phyloP scores from a whole-genome alignment of 768 basidiomycete species.

The Termitomyces sp. region DNA sequence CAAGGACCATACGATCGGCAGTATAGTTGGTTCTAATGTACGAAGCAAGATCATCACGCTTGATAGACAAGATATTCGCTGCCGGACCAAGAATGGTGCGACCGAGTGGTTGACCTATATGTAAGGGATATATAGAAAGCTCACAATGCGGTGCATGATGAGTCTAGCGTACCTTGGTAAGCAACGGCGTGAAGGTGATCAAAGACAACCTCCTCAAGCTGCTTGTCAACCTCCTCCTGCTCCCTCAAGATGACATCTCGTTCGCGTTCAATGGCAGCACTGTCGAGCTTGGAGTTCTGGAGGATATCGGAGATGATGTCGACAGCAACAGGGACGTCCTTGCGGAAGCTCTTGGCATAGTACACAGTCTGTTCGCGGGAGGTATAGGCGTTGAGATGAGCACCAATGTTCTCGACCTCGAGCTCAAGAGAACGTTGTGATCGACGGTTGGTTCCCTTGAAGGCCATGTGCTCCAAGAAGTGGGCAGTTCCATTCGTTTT shows the following conservation, averaged over 20 bases:
- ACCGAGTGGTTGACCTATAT: slow-evolving; percentile 89
- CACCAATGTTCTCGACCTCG: slow-evolving; percentile 96
- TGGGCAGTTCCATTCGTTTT: slow-evolving; percentile 95
- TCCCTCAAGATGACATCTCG: slow-evolving; percentile 95
- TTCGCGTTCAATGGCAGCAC: slow-evolving; percentile 85
- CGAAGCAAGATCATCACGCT: slow-evolving; percentile 76
- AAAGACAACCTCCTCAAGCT: slow-evolving; percentile 96
- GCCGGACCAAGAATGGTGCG: slow-evolving; percentile 97
- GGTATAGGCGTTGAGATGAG: slow-evolving; percentile 97
- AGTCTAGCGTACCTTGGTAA: slow-evolving; percentile 71
- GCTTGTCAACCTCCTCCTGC: slow-evolving; percentile 99
- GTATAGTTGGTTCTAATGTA: slow-evolving; percentile 99
- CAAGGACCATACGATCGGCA: slow-evolving; percentile 97
- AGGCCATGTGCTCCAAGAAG: slow-evolving; percentile 98
- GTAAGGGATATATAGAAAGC: slow-evolving; percentile 2
- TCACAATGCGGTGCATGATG: not conserved
- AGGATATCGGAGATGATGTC: slow-evolving; percentile 98
- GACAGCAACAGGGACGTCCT: slow-evolving; percentile 86
- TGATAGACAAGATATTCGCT: slow-evolving; percentile 92
- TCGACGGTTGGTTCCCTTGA: slow-evolving; percentile 90
- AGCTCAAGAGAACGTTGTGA: slow-evolving; percentile 89
- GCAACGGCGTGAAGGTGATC: slow-evolving; percentile 97
- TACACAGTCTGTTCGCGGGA: slow-evolving; percentile 99
- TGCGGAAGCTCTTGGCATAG: slow-evolving; percentile 97
- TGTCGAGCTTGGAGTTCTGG: slow-evolving; percentile 93